phyloP scores from a whole-genome alignment of 1,284 basidiomycete species.

The Leccinum olivaceoglutinosum region DNA sequence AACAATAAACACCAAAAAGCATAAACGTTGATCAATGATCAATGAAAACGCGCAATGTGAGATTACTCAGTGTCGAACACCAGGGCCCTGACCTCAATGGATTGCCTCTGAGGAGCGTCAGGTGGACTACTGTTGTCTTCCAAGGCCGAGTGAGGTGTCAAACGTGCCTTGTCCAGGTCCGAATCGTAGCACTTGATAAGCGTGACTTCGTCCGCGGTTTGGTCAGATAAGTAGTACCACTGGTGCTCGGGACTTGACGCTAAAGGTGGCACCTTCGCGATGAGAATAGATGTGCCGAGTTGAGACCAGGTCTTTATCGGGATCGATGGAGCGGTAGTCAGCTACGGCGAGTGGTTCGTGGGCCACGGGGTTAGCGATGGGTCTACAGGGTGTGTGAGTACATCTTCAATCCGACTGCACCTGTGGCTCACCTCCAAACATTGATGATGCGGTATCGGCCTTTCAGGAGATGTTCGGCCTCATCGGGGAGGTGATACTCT shows the following conservation, averaged over 20 bases:
- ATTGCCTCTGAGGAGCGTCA: slow-evolving; percentile 34
- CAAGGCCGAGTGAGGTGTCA: slow-evolving; percentile 47
- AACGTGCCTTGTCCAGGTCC: slow-evolving; percentile 33
- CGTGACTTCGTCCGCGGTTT: slow-evolving; percentile 44
- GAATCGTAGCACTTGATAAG: slow-evolving; percentile 48
- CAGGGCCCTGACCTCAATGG: slow-evolving; percentile 26
- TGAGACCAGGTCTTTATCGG: slow-evolving; percentile 13
- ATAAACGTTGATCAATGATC: neutral
- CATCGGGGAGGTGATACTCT: slow-evolving; percentile 33
- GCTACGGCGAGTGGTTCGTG: slow-evolving; percentile 20
- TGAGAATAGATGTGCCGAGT: slow-evolving; percentile 12
- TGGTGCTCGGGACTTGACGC: slow-evolving; percentile 34
- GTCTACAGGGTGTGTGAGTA: slow-evolving; percentile 18
- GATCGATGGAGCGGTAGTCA: slow-evolving; percentile 17
- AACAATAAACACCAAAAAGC: neutral
- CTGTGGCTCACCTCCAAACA: slow-evolving; percentile 36
- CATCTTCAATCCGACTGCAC: neutral
- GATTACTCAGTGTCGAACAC: slow-evolving; percentile 23
- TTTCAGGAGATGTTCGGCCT: slow-evolving; percentile 36
- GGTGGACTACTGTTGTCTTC: slow-evolving; percentile 33
- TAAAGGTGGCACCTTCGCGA: slow-evolving; percentile 16
- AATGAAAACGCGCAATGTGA: neutral
- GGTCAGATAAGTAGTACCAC: slow-evolving; percentile 46
- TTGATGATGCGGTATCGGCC: slow-evolving; percentile 48
- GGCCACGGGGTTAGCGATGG: slow-evolving; percentile 39